These are phyloP conservation scores for Lathyrus sativus DNA, from an alignment of 306 rosid genomes.

Conservation along the genomic window DNA sequence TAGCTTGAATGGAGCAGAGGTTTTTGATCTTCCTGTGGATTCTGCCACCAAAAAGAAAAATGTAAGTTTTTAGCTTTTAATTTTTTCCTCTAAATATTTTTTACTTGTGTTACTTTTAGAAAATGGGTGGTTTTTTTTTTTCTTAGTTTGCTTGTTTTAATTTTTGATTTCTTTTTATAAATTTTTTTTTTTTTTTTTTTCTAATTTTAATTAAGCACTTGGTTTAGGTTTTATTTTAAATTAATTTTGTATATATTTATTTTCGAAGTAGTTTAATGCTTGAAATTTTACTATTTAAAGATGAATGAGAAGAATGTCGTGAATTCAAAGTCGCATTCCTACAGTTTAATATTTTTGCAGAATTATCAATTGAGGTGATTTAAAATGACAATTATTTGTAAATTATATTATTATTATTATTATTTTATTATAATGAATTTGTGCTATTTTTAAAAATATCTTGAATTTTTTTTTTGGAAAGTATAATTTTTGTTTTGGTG, in stretches of 20 bases:
- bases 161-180: too few species aligned
- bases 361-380: too few species aligned
- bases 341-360: too few species aligned
- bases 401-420: neutral
- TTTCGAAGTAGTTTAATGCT: too few species aligned
- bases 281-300: too few species aligned
- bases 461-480: neutral
- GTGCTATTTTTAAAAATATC: neutral
- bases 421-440: neutral
- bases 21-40: conserved; percentile 27
- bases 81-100: neutral
- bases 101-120: neutral
- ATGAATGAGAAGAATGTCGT: too few species aligned
- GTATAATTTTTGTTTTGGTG: neutral
- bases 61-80: conserved; percentile 42
- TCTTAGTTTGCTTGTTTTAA: neutral
- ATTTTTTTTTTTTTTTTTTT: neutral
- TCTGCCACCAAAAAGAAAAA: conserved; percentile 50
- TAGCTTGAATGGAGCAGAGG: conserved; percentile 40
- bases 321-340: too few species aligned
- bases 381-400: neutral
- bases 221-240: neutral
- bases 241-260: too few species aligned
- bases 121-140: neutral
- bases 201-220: neutral